Conservation (phyloP, 2,329 filamentous ascomycete genomes). For the Clonostachys byssicola region DNA sequence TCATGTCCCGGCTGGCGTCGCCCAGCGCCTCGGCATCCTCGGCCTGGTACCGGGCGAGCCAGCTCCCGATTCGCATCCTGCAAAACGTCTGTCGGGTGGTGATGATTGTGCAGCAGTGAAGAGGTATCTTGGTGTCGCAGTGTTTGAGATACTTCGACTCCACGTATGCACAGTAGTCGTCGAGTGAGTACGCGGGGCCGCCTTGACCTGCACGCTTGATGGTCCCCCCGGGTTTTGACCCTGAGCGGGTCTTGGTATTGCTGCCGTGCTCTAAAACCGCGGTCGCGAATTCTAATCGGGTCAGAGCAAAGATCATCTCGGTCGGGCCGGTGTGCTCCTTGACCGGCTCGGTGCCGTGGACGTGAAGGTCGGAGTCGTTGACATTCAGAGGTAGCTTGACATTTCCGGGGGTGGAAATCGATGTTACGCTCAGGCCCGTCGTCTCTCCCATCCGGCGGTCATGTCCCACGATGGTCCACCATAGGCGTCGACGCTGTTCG, state of each 20-base stretch:
- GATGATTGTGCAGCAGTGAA: constrained; percentile 54
- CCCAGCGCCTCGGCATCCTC: constrained; percentile 30
- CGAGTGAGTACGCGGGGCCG: constrained; percentile 42
- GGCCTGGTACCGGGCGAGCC: constrained; percentile 43
- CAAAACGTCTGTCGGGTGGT: constrained; percentile 54
- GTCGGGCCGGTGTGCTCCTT: constrained; percentile 44
- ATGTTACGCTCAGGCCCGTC: constrained; percentile 52
- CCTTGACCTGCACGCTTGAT: constrained; percentile 40
- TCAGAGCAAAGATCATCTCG: constrained; percentile 56
- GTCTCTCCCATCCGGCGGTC: constrained; percentile 68
- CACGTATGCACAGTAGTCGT: constrained; percentile 49
- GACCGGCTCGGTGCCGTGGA: constrained; percentile 51
- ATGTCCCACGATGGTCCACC: constrained; percentile 68
- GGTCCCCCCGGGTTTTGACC: constrained; percentile 16
- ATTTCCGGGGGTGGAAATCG: constrained; percentile 47
- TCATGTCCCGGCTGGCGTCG: constrained; percentile 41
- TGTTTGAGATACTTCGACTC: constrained; percentile 50
- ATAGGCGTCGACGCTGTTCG: constrained; percentile 67
- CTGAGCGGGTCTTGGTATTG: constrained; percentile 25
- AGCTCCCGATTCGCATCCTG: constrained; percentile 51
- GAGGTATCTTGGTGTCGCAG: constrained; percentile 53
- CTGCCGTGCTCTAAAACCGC: constrained; percentile 41
- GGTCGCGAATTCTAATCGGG: constrained; percentile 53
- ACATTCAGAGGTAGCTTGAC: constrained; percentile 56
- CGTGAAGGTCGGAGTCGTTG: constrained; percentile 55